Percentiles rank a stretch among this genome's conserved stretches.
phyloP scores from a whole-genome alignment of 306 rosid genomes.

The Mucuna pruriens region DNA sequence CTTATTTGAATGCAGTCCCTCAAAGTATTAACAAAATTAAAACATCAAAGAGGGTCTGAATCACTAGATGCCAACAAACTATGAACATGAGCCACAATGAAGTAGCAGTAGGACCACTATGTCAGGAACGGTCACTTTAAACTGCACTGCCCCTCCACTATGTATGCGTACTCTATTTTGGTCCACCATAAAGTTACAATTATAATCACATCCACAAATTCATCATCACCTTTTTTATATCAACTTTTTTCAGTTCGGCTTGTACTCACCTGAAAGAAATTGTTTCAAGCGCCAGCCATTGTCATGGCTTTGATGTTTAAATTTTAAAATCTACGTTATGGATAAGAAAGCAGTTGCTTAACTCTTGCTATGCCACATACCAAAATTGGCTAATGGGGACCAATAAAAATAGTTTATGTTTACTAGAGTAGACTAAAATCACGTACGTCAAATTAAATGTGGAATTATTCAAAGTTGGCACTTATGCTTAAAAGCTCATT shows the following conservation, averaged over 20 bases:
- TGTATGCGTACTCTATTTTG: slow-evolving; percentile 32
- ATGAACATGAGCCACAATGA: slow-evolving; percentile 22
- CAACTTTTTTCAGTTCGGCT: neutral
- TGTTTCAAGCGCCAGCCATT: slow-evolving; percentile 1
- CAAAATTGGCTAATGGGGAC: neutral
- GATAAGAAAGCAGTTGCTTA: slow-evolving; percentile 17
- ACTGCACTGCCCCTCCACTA: slow-evolving; percentile 31
- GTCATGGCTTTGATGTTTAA: slow-evolving; percentile 24
- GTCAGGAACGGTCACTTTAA: slow-evolving; percentile 43
- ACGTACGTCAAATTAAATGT: neutral
- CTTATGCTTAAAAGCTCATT: neutral
- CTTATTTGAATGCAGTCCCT: neutral
- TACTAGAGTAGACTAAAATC: no score
- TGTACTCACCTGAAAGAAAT: slow-evolving; percentile 25
- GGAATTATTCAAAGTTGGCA: neutral
- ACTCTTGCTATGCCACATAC: neutral
- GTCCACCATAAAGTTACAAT: slow-evolving; percentile 53
- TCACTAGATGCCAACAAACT: slow-evolving; percentile 37
- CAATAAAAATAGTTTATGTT: slow-evolving; percentile 1
- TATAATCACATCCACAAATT: slow-evolving; percentile 33
- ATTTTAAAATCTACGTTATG: slow-evolving; percentile 18
- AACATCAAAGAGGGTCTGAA: neutral
- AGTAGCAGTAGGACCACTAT: slow-evolving; percentile 49
- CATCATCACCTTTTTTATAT: slow-evolving; percentile 2
- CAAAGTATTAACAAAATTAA: neutral